These are phyloP conservation scores for Salix suchowensis DNA, from an alignment of 345 rosid genomes.

Conservation along the genomic window DNA sequence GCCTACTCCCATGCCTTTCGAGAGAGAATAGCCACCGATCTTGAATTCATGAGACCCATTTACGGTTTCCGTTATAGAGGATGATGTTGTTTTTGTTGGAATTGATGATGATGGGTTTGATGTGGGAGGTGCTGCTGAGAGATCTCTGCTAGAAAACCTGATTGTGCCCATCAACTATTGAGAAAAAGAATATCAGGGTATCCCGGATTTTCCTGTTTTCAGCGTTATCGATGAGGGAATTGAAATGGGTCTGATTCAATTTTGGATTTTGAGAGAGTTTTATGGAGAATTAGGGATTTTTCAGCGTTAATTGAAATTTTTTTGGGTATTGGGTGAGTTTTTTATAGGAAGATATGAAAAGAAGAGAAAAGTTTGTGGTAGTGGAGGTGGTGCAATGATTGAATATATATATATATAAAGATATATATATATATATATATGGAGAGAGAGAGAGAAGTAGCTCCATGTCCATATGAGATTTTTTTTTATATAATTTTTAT, in stretches of 20 bases:
- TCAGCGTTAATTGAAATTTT: not conserved
- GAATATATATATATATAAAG: too few species aligned
- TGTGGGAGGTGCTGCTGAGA: slow-evolving; percentile 26
- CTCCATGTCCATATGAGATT: too few species aligned
- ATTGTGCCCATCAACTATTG: slow-evolving; percentile 54
- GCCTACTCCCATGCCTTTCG: slow-evolving; percentile 66
- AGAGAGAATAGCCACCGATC: slow-evolving; percentile 55
- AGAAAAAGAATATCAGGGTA: slow-evolving; percentile 8
- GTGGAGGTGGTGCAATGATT: not conserved
- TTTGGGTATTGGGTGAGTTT: not conserved
- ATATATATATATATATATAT: too few species aligned
- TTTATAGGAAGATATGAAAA: not conserved
- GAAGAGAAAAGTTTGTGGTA: not conserved
- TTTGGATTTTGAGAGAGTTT: not conserved
- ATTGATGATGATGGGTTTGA: slow-evolving; percentile 22
- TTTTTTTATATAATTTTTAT: too few species aligned
- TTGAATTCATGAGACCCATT: slow-evolving; percentile 66
- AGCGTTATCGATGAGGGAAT: not conserved
- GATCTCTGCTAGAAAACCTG: slow-evolving; percentile 36
- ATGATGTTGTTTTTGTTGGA: slow-evolving; percentile 38
- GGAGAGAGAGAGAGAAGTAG: too few species aligned
- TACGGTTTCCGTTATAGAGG: slow-evolving; percentile 44
- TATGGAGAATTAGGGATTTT: slow-evolving; percentile 17
- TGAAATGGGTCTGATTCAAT: slow-evolving; percentile 4
- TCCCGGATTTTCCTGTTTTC: not conserved